Percentiles rank a stretch among this genome's conserved stretches.
Conservation (phyloP, 2,329 filamentous ascomycete genomes). For the Plenodomus lindquistii region DNA sequence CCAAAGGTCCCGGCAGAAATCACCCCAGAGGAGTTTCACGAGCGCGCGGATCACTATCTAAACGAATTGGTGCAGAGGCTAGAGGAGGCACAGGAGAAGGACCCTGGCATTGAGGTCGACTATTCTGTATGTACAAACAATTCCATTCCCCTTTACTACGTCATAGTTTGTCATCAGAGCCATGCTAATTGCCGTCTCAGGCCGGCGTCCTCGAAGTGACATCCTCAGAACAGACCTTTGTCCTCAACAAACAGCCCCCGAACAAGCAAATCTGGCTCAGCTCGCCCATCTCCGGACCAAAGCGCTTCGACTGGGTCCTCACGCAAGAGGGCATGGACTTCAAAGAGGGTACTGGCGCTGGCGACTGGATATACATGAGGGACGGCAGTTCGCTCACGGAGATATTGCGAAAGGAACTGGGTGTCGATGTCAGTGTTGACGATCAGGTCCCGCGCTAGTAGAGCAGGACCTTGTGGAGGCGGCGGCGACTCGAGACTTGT, state of each 20-base stretch:
- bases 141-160: background rate
- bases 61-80: conserved; percentile 61
- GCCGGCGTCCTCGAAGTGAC: conserved; percentile 83
- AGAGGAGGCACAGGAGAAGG: conserved; percentile 74
- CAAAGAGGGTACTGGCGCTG: conserved; percentile 74
- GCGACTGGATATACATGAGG: conserved; percentile 85
- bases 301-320: conserved; percentile 89
- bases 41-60: conserved; percentile 76
- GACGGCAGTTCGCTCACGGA: conserved; percentile 77
- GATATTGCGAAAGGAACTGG: conserved; percentile 76
- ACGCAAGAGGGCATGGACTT: conserved; percentile 71
- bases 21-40: conserved; percentile 72
- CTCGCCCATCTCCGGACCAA: conserved; percentile 86
- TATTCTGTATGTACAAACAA: conserved; percentile 69
- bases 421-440: conserved; percentile 56
- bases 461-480: background rate
- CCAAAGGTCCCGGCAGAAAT: conserved; percentile 65
- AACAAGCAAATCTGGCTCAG: conserved; percentile 98
- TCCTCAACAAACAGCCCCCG: conserved; percentile 97
- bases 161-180: background rate
- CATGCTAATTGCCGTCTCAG: conserved; percentile 53
- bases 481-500: background rate
- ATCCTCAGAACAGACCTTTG: conserved; percentile 72
- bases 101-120: conserved; percentile 82
- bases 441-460: conserved; percentile 36